Conservation (phyloP, 2,329 filamentous ascomycete genomes). For the Malbranchea zuffiana region DNA sequence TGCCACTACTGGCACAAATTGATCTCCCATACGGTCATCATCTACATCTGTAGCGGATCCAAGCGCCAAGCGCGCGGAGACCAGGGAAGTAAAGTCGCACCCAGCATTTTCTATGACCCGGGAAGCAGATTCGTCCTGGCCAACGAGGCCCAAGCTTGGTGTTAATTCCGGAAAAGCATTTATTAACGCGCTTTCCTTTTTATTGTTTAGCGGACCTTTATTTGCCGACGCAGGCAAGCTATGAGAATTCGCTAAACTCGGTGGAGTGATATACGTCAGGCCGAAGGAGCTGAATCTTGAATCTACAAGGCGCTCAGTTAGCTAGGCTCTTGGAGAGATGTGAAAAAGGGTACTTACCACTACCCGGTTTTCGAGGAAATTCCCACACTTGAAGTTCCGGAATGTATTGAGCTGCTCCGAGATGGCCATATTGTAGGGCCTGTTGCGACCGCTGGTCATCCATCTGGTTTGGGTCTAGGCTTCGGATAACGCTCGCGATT, state of each 20-base stretch:
- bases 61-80: constrained; percentile 38
- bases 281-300: too few species aligned
- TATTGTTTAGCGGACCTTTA: not conserved
- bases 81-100: constrained; percentile 26
- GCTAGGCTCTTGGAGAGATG: too few species aligned
- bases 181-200: constrained; percentile 19
- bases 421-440: constrained; percentile 48
- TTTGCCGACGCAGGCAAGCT: too few species aligned
- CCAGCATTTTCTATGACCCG: constrained; percentile 22
- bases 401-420: constrained; percentile 43
- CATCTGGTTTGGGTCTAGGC: constrained; percentile 42
- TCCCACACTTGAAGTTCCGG: constrained; percentile 39
- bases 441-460: constrained; percentile 39
- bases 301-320: too few species aligned
- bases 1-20: constrained; percentile 28
- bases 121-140: constrained; percentile 24
- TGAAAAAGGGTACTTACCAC: constrained; percentile 16
- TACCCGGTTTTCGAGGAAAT: constrained; percentile 33
- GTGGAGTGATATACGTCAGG: too few species aligned
- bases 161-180: constrained; percentile 28
- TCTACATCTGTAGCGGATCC: constrained; percentile 37
- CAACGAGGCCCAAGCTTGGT: constrained; percentile 22
- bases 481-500: constrained; percentile 19
- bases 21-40: constrained; percentile 19
- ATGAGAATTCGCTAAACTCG: too few species aligned